Base-by-base conservation (phyloP, 371 early-diverging fungal genomes). In the Enteropsectra breve region DNA sequence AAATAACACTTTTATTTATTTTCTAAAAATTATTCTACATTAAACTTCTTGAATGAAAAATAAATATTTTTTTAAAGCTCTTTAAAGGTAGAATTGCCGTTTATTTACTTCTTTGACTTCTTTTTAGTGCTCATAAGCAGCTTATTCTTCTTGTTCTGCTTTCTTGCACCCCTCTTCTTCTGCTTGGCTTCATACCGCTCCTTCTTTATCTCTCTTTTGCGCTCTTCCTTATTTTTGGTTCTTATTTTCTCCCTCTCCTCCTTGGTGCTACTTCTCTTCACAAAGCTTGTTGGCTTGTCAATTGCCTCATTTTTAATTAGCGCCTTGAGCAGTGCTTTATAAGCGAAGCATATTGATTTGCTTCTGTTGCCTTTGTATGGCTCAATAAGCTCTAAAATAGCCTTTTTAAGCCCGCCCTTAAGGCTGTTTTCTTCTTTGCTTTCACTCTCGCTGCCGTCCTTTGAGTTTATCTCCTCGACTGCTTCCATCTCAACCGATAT, bases 161-260 rank as follows among this genome's bases (percentile, higher is more conserved):
- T 70, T 13, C 33, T 65, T 33, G 45, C 55, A 2, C 53, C 66
- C 59, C 66, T 70, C 11, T 40, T 11, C 29, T 70, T 66, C 0
- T 30, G 47, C 43, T 66, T 70, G 37, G 50, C 48, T 52, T 64
- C 63, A 33, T 52, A 24, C 36, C 48, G 37, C 18, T 49, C 23
- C 59, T 21, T 32, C 30, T 30, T 11, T 18, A 45, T n/a, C 36
- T 48, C 49, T 40, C 30, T 34, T 29, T 28, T 26, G 28, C 49
- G 38, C 47, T 64, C 64, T 26, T 66, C 30, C 2, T 58, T 49
- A 1, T 64, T 70, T 30, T 61, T 63, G 38, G 49, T 71, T 23
- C 57, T 61, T 18, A 46, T 49, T 37, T 46, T 64, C 29, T 60
- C 54, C 52, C 56, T 68, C 63, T 77, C 72, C 60, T 77, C 73